Base-by-base conservation (phyloP, 2,329 filamentous ascomycete genomes). In the Alternaria alternata region DNA sequence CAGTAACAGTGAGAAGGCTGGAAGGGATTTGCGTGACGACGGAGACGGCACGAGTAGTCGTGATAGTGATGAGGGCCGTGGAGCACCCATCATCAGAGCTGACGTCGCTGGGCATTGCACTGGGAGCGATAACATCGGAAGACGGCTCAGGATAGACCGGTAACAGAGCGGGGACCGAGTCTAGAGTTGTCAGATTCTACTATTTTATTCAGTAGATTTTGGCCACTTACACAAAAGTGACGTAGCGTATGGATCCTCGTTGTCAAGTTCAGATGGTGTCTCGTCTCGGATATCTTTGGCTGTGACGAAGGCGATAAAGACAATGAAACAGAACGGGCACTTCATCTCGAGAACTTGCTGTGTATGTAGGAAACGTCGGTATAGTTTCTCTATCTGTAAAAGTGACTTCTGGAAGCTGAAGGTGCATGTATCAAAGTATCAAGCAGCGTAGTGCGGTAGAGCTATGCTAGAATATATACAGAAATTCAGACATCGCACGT, bases 211-310 rank as follows among this genome's bases (percentile, higher is more conserved):
- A 16, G 12, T 16, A 22, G n/a, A 14, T 39, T 9, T n/a, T 14
- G 62, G 54, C 3, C 24, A 14, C 1, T 68, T 51, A 43, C 69
- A 73, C 4, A 39, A 51, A 70, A 82, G 75, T 38, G 81, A 77
- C 73, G 32, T 22, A 1, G 20, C n/a, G 3, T 36, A 36, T 6
- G 32, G 16, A 7, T 12, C 30, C 20, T 36, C 20, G 3, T 34
- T 22, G 20, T 22, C 7, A 14, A 7, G 12, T 26, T 26, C 32
- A 81, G 83, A 8, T 42, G n/a, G 12, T 81, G 81, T 7, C 83
- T 66, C 20, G 58, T 81, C 62, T 8, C 73, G 70, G 28, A 81
- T 68, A 41, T 51, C 63, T 69, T 83, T 80, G 43, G 81, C 78
- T 42, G 73, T 69, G 59, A 74, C 78, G 42, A 81, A 59, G 56